Evolutionary conservation across 352 stramenopile genomes (phyloP), one percentile per base, ranked within the genome.

Genomic region (Phytophthora sojae): DNA sequence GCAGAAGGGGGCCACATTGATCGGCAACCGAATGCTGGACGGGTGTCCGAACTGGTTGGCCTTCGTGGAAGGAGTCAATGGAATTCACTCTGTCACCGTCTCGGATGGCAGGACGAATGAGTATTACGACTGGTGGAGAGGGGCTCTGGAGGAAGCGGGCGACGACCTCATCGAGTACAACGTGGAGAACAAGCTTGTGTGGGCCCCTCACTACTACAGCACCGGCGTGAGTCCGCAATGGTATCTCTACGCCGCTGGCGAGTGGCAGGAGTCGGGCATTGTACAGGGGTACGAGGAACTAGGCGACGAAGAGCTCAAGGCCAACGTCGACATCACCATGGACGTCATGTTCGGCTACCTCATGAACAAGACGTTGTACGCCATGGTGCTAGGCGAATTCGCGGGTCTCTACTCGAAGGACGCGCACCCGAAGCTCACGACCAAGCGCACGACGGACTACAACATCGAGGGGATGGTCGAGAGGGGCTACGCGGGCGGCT

Each of bases 81-180:
- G 29, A 6, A 35, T 35, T 35, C 8, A 82, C 82, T 70, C 61
- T 9, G 75, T 85, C 30, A 67, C 70, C 3, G 76, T 91, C 52
- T 73, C 63, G 0, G 37, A 50, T 2, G 64, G 74, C 2, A 71
- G 47, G 14, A 30, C 12, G 0, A 35, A 35, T 35, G 29, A 35
- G 29, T 90, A 87, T 66, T 92, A 79, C 62, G 85, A 92, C 57
- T 91, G 83, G 85, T 92, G 80, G 81, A 83, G 85, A n/a, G 83
- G 75, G 29, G 85, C 83, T 4, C 72, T 91, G 9, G 69, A 88
- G 60, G 62, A 79, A 2, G 85, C 81, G 0, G 74, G 64, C 1
- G 57, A 47, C 5, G 64, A 73, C 37, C 83, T 81, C 8, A 70
- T 90, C 15, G 73, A 72, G 3, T 73, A 89, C 23, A 49, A 68